A percentile compares a stretch with the other conserved stretches of the same genome.
Evolutionary conservation across 129 eudicot genomes (phyloP).

Genomic region (Glebionis coronaria): DNA sequence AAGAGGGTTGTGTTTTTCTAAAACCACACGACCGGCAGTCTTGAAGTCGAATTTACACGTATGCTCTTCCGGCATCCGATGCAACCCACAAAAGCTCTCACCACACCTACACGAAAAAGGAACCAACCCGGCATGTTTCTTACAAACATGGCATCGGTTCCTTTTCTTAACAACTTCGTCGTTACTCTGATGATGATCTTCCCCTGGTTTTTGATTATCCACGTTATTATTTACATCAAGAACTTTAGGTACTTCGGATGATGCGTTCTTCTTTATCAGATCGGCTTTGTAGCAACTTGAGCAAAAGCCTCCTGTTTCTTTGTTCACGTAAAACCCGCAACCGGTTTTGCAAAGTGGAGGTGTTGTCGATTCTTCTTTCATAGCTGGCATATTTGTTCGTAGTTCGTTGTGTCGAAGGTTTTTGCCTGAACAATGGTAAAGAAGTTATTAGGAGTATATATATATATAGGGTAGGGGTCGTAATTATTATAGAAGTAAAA

Average conservation of each 20-base stretch:
- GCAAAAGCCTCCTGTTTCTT: slow-evolving; percentile 1
- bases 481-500: no score
- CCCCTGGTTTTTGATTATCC: neutral
- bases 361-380: neutral
- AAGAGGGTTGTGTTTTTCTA: slow-evolving; percentile 23
- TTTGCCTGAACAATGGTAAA: slow-evolving; percentile 14
- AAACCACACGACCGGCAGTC: slow-evolving; percentile 1
- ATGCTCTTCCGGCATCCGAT: slow-evolving; percentile 34
- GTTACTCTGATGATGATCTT: neutral
- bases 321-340: neutral
- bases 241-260: neutral
- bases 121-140: slow-evolving; percentile 18
- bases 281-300: slow-evolving; percentile 6
- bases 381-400: slow-evolving; percentile 2
- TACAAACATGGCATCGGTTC: neutral
- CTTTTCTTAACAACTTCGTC: no score
- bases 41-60: slow-evolving; percentile 30
- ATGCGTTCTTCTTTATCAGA: neutral
- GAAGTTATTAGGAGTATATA: no score
- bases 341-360: slow-evolving; percentile 13
- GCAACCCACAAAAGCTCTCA: slow-evolving; percentile 24
- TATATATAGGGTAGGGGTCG: no score
- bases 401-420: neutral
- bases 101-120: neutral
- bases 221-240: neutral